Evolutionary conservation across 257 asterid species (phyloP).

Genomic region (Solanum tacnaense): DNA sequence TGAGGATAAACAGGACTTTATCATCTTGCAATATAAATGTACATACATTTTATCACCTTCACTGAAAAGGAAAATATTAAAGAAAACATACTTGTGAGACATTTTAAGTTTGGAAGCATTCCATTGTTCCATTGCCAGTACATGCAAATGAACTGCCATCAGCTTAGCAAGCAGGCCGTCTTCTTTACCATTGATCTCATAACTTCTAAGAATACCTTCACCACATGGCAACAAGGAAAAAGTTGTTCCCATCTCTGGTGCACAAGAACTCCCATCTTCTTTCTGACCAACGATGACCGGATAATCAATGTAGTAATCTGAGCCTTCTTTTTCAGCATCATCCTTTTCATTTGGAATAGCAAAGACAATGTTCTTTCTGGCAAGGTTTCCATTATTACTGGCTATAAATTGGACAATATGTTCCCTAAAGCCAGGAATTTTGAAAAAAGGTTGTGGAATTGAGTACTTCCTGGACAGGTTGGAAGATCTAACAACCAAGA

Average conservation of each 20-base stretch:
- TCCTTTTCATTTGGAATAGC: slow-evolving; percentile 30
- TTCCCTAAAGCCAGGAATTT: slow-evolving; percentile 17
- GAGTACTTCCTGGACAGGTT: slow-evolving; percentile 18
- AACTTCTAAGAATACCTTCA: slow-evolving; percentile 13
- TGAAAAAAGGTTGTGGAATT: slow-evolving; percentile 9
- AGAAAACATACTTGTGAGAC: slow-evolving; percentile 37
- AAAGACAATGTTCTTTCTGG: slow-evolving; percentile 18
- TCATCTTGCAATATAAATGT: background rate
- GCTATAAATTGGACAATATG: slow-evolving; percentile 9
- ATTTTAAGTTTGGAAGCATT: slow-evolving; percentile 43
- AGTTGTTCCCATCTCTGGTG: slow-evolving; percentile 11
- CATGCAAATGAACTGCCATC: slow-evolving; percentile 58
- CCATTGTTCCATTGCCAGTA: slow-evolving; percentile 81
- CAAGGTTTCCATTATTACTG: slow-evolving; percentile 11
- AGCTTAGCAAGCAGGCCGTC: slow-evolving; percentile 49
- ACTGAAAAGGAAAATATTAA: background rate
- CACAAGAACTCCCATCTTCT: background rate
- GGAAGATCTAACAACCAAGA: slow-evolving; percentile 18
- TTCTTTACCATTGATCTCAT: slow-evolving; percentile 18
- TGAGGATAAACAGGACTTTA: background rate
- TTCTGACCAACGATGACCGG: slow-evolving; percentile 11
- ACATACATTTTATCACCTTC: background rate
- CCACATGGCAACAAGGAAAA: slow-evolving; percentile 20
- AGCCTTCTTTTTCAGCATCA: slow-evolving; percentile 23
- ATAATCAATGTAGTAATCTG: slow-evolving; percentile 26